Evolutionary conservation across 345 rosid species (phyloP).

Genomic region (Erysimum cheiranthoides): DNA sequence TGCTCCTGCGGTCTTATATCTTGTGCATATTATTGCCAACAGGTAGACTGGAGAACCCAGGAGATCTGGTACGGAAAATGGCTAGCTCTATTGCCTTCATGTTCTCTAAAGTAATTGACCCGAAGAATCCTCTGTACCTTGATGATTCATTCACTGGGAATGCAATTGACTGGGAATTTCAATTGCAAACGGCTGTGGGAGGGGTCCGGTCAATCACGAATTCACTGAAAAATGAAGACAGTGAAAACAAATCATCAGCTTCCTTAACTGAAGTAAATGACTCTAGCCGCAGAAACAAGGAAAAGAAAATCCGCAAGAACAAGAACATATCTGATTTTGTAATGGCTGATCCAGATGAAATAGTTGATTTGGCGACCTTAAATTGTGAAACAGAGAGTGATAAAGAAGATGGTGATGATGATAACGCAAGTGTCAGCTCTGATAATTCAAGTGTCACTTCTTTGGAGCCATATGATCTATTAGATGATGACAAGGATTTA

Average conservation of each 20-base stretch:
- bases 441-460: conserved; percentile 77
- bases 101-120: conserved; percentile 90
- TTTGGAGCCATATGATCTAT: conserved; percentile 88
- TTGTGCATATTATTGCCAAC: conserved; percentile 48
- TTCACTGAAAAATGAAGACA: conserved; percentile 37
- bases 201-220: conserved; percentile 43
- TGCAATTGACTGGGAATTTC: conserved; percentile 88
- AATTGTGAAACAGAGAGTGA: conserved; percentile 64
- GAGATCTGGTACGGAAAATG: conserved; percentile 81
- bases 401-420: conserved; percentile 62
- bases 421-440: conserved; percentile 64
- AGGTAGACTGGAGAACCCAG: conserved; percentile 94
- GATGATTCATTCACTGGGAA: conserved; percentile 76
- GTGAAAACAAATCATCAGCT: conserved; percentile 47
- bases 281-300: conserved; percentile 31
- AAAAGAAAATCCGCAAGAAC: conserved; percentile 49
- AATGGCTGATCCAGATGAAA: conserved; percentile 87
- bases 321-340: conserved; percentile 53
- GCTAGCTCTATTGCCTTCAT: conserved; percentile 81
- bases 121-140: conserved; percentile 85
- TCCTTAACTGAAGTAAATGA: conserved; percentile 47
- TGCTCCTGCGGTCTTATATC: conserved; percentile 33
- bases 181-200: conserved; percentile 51
- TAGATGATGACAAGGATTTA: conserved; percentile 83
- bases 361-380: conserved; percentile 76